Conservation (phyloP, 78 protist species). For the Protostelium mycophagum region DNA sequence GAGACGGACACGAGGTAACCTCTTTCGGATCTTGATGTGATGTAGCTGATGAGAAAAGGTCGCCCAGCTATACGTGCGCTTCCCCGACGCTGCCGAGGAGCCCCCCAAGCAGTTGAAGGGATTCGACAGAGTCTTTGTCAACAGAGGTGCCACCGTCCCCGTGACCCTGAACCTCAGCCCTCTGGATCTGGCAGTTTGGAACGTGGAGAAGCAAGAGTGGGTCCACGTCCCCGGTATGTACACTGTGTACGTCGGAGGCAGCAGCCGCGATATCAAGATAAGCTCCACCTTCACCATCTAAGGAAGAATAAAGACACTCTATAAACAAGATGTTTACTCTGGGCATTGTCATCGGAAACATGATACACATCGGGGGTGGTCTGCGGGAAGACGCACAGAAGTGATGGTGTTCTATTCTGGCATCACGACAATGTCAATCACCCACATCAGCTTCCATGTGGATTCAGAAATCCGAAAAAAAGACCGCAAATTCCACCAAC, state of each 20-base stretch:
- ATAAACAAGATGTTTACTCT: no score
- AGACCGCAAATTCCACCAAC: no score
- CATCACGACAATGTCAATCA: no score
- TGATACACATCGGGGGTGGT: no score
- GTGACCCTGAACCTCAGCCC: background rate
- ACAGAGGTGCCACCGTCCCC: background rate
- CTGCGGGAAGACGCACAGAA: no score
- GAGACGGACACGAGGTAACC: background rate
- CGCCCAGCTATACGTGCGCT: background rate
- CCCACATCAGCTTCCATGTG: no score
- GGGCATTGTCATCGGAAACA: no score
- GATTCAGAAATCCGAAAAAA: no score
- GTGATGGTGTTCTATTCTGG: no score
- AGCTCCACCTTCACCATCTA: no score
- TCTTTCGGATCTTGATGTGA: background rate
- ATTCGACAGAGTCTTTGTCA: background rate
- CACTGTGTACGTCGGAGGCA: background rate
- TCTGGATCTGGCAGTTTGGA: background rate
- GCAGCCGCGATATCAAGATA: background rate
- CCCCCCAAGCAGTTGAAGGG: background rate
- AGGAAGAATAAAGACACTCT: no score
- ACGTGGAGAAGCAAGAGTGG: background rate
- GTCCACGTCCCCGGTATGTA: background rate
- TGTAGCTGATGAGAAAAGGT: background rate
- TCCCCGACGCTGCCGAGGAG: background rate